A percentile compares a stretch with the other conserved stretches of the same genome.
phyloP scores from a whole-genome alignment of 257 asterid species.

The Nicotiana sylvestris region DNA sequence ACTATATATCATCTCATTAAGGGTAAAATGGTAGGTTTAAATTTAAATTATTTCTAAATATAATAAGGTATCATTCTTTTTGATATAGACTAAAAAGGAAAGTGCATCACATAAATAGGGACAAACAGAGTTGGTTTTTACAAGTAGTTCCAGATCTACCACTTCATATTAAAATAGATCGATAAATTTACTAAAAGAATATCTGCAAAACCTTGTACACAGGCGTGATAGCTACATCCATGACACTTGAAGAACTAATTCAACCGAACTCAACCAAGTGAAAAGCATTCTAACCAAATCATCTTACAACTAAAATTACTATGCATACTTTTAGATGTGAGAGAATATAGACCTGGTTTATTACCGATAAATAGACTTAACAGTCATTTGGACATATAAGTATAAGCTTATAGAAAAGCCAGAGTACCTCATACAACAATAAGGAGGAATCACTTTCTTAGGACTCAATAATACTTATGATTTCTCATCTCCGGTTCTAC shows the following conservation, averaged over 20 bases:
- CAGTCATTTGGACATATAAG: constrained; percentile 3
- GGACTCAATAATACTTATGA: constrained; percentile 45
- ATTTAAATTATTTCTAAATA: too few species aligned
- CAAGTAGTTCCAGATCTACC: background rate
- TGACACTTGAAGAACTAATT: background rate
- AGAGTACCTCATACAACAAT: background rate
- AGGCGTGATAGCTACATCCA: background rate
- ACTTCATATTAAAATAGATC: background rate
- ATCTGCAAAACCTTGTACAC: background rate
- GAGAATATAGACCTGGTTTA: constrained; percentile 3
- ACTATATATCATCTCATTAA: too few species aligned
- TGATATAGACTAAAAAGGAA: too few species aligned
- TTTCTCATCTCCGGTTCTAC: constrained; percentile 97
- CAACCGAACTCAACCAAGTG: background rate
- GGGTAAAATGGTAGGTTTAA: too few species aligned
- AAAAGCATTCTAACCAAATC: constrained; percentile 1
- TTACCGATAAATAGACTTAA: background rate
- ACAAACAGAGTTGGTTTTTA: background rate
- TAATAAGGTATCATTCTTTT: too few species aligned
- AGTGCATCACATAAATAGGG: too few species aligned
- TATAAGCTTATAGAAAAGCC: background rate
- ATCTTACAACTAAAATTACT: background rate
- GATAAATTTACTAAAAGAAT: background rate
- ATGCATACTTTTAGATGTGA: background rate
- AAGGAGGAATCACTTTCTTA: background rate